phyloP scores from a whole-genome alignment of 2,329 filamentous ascomycete genomes.

The Colletotrichum sp. region DNA sequence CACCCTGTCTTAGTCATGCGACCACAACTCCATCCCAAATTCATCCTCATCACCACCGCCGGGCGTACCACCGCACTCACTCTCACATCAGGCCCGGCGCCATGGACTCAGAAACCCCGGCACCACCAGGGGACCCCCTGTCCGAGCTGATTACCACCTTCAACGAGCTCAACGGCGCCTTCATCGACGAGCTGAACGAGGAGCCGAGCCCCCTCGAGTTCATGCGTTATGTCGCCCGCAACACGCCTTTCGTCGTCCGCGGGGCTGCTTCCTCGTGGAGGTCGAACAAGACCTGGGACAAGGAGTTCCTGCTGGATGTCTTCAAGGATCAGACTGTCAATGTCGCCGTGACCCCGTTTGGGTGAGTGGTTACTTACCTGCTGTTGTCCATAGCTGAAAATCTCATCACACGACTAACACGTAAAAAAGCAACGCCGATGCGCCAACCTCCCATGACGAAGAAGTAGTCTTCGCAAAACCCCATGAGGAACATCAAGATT shows the following conservation, averaged over 20 bases:
- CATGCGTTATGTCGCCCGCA: constrained; percentile 76
- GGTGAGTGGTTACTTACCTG: constrained; percentile 48
- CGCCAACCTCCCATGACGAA: constrained; percentile 47
- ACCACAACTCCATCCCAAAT: background rate
- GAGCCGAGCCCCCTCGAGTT: constrained; percentile 80
- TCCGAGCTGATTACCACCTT: constrained; percentile 69
- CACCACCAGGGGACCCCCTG: constrained; percentile 41
- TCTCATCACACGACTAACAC: background rate
- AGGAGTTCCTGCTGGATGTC: constrained; percentile 58
- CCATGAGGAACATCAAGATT: constrained; percentile 68
- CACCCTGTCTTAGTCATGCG: background rate
- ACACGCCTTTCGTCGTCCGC: constrained; percentile 77
- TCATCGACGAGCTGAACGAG: constrained; percentile 64
- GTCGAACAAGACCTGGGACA: constrained; percentile 68
- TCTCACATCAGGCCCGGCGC: background rate
- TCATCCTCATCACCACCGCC: background rate
- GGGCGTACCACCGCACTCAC: background rate
- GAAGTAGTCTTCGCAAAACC: constrained; percentile 72
- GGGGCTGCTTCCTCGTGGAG: constrained; percentile 67
- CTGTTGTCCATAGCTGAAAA: background rate
- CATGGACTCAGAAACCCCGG: background rate
- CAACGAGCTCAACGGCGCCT: constrained; percentile 71
- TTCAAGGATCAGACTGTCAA: constrained; percentile 68
- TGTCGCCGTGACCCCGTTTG: constrained; percentile 78
- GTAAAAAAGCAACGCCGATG: constrained; percentile 51